Conservation (phyloP, 1,139 yeast species). For the Debaryomyces sp. region DNA sequence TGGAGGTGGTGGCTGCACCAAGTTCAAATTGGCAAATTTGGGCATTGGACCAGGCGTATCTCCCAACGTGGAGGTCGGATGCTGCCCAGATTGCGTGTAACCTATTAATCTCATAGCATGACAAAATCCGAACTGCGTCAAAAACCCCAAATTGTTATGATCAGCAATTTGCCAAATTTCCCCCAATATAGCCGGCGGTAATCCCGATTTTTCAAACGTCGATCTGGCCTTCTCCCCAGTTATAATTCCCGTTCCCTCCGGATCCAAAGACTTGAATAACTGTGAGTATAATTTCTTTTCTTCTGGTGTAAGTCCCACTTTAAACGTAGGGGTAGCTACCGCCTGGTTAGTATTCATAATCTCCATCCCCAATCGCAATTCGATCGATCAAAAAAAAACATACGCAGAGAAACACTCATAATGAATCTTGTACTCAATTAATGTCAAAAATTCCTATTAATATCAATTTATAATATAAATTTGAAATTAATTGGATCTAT, state of each 20-base stretch:
- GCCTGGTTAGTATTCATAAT: slow-evolving; percentile 9
- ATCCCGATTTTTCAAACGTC: slow-evolving; percentile 82
- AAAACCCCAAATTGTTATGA: slow-evolving; percentile 78
- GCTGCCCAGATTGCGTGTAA: slow-evolving; percentile 77
- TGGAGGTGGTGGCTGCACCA: slow-evolving; percentile 21
- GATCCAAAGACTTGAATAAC: slow-evolving; percentile 77
- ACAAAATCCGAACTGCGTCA: slow-evolving; percentile 81
- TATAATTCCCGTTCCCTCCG: slow-evolving; percentile 76
- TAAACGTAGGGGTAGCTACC: slow-evolving; percentile 37
- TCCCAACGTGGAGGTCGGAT: slow-evolving; percentile 52
- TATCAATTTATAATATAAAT: not conserved
- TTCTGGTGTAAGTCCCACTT: slow-evolving; percentile 67
- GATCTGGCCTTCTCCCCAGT: slow-evolving; percentile 91
- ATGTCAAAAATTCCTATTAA: slow-evolving; percentile 1
- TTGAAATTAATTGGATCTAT: not conserved
- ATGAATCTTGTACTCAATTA: slow-evolving; percentile 5
- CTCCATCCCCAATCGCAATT: not conserved
- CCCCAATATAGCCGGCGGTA: slow-evolving; percentile 77
- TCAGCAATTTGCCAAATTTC: slow-evolving; percentile 96
- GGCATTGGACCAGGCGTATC: slow-evolving; percentile 64
- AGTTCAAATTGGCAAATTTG: slow-evolving; percentile 44
- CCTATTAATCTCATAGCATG: slow-evolving; percentile 89
- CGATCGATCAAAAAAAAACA: slow-evolving; percentile 14
- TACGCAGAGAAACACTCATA: slow-evolving; percentile 34
- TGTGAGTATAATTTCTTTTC: slow-evolving; percentile 76